Evolutionary conservation across 2,329 filamentous ascomycete genomes (phyloP), one percentile per base, ranked within the genome.

Genomic region (Curvularia verruculosa): DNA sequence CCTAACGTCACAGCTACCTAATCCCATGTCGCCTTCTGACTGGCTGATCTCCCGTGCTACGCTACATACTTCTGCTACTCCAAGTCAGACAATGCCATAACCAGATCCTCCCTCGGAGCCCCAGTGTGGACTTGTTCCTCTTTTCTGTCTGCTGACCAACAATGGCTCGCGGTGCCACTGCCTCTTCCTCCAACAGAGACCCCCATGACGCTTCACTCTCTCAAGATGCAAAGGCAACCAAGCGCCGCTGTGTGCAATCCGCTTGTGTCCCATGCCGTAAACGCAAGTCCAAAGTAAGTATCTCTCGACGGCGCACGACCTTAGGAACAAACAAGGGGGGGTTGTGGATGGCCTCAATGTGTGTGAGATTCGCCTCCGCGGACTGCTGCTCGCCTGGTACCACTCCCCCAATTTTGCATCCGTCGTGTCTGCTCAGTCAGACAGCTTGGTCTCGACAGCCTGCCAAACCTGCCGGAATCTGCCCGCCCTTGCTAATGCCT

Each of bases 251-350:
- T 53, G 71, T 76, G 18, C 70, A 70, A 52, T 74, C 71, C 7
- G 80, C 80, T 26, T 82, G 80, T 62, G 78, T 81, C 39, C 79
- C 80, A n/a, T 83, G 80, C 65, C 74, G 81, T 39, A 81, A 80
- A 65, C 77, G 81, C 55, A 83, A 83, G 64, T 81, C 78, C 56
- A 82, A 82, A 73, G 80, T 80, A 56, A 68, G 67, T 65, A 46
- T 40, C 28, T 8, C 26, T 45, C 39, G 34, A 40, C 47, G 26
- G 21, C 28, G 40, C 46, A 58, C 23, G 31, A 13, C 9, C 37
- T 37, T 18, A 18, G 26, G 34, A n/a, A 18, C 40, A 46, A 36
- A 24, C 39, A 12, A 31, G 40, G 50, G 18, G 43, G 19, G n/a
- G n/a, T n/a, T n/a, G n/a, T n/a, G n/a, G n/a, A 39, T 39, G 31